Conservation (phyloP, 2,329 filamentous ascomycete species). For the Nothophaeocryptopus gaeumannii region DNA sequence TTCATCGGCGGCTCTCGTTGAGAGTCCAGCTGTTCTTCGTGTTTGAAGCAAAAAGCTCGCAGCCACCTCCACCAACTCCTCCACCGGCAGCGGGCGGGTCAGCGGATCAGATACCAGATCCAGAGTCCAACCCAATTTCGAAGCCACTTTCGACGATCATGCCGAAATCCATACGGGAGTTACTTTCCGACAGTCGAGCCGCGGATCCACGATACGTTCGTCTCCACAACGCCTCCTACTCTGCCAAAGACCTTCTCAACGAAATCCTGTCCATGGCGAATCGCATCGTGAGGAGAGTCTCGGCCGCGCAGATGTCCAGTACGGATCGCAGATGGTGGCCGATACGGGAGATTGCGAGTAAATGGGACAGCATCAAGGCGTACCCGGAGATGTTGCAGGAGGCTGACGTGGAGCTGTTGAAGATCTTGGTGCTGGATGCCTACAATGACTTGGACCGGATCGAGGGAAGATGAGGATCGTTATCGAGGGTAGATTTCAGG, state of each 20-base stretch:
- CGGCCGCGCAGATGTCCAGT: constrained; percentile 15
- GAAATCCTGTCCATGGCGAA: constrained; percentile 19
- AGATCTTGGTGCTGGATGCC: constrained; percentile 22
- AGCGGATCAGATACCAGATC: neutral
- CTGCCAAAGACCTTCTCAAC: constrained; percentile 11
- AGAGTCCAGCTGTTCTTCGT: neutral
- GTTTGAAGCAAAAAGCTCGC: neutral
- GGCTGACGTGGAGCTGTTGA: constrained; percentile 18
- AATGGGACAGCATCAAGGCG: constrained; percentile 21
- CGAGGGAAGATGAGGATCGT: constrained; percentile 1
- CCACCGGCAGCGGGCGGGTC: neutral
- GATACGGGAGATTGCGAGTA: constrained; percentile 19
- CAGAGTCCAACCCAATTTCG: neutral
- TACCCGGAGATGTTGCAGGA: constrained; percentile 22
- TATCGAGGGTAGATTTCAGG: too few relatives aligned
- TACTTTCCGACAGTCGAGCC: constrained; percentile 11
- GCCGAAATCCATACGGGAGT: constrained; percentile 16
- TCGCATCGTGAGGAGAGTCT: constrained; percentile 12
- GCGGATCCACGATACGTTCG: constrained; percentile 17
- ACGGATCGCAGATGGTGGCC: constrained; percentile 16
- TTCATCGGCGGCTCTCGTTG: constrained; percentile 3
- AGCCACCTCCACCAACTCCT: neutral
- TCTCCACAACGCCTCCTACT: constrained; percentile 16
- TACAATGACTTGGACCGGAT: constrained; percentile 20
- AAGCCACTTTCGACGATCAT: neutral